Conservation (phyloP, 2,329 filamentous ascomycete species). For the Aspergillus quadricinctus region DNA sequence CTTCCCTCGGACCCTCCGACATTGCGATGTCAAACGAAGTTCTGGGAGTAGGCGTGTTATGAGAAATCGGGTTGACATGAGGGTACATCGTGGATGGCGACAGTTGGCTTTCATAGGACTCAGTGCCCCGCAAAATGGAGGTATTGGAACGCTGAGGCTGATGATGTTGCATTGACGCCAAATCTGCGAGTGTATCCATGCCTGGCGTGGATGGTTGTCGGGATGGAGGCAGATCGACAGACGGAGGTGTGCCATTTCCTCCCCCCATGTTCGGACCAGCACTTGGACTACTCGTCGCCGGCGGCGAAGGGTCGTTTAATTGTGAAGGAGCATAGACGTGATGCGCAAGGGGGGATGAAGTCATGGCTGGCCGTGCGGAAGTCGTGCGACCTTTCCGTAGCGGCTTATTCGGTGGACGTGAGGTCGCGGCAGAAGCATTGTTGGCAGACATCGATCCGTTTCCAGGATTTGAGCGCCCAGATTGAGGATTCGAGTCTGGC, state of each 20-base stretch:
- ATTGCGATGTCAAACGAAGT: constrained; percentile 44
- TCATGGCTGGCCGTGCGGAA: constrained; percentile 30
- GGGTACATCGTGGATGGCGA: constrained; percentile 41
- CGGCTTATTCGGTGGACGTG: constrained; percentile 32
- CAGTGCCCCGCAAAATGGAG: constrained; percentile 34
- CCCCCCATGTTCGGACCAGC: constrained; percentile 22
- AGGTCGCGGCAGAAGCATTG: constrained; percentile 22
- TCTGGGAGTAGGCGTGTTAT: constrained; percentile 38
- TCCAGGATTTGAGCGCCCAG: constrained; percentile 30
- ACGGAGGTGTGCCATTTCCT: constrained; percentile 34
- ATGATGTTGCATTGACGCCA: constrained; percentile 46
- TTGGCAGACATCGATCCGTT: constrained; percentile 22
- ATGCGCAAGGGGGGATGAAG: constrained; percentile 40
- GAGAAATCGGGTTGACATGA: constrained; percentile 33
- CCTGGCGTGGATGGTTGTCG: constrained; percentile 43
- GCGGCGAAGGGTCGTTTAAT: constrained; percentile 35
- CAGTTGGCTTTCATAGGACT: constrained; percentile 41
- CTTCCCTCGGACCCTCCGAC: constrained; percentile 40
- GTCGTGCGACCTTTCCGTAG: constrained; percentile 34
- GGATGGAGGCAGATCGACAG: constrained; percentile 29
- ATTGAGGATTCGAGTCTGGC: constrained; percentile 38
- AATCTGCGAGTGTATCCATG: constrained; percentile 48
- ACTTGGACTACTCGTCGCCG: constrained; percentile 27
- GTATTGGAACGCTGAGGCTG: constrained; percentile 39
- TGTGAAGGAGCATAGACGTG: constrained; percentile 39